Evolutionary conservation across 106 monocot species (phyloP).

Genomic region (Platanthera guangdongensis): DNA sequence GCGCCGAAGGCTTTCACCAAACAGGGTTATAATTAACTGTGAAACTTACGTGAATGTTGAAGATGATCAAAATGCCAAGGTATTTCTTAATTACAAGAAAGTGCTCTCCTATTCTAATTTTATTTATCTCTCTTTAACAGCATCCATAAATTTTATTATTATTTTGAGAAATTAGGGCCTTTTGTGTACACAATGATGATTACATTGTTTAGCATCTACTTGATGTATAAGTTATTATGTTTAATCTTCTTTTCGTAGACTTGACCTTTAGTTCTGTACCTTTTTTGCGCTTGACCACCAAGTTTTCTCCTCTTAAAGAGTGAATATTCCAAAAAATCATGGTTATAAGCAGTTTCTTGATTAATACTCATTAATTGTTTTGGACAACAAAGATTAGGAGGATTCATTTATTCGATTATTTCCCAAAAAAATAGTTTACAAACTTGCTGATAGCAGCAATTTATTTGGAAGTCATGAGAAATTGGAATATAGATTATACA

Average conservation of each 20-base stretch:
- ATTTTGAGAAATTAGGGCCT: neutral
- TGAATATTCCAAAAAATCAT: neutral
- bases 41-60: conserved; percentile 12
- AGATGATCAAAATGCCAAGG: conserved; percentile 11
- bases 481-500: neutral
- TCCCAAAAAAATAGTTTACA: neutral
- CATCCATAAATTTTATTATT: too few relatives aligned
- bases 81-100: neutral
- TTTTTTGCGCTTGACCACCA: too few relatives aligned
- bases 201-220: neutral
- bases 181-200: neutral
- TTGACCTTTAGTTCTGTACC: too few relatives aligned
- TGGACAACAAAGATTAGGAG: neutral
- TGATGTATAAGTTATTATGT: neutral
- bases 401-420: neutral
- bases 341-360: neutral
- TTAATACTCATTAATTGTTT: neutral
- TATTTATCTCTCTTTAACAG: too few relatives aligned
- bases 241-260: neutral
- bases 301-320: neutral
- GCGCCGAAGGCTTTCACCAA: conserved; percentile 9
- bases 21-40: conserved; percentile 12
- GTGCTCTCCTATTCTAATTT: neutral
- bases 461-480: neutral
- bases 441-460: neutral